Evolutionary conservation across 306 rosid species (phyloP), one percentile per base, ranked within the genome.

Genomic region (Mucuna pruriens): DNA sequence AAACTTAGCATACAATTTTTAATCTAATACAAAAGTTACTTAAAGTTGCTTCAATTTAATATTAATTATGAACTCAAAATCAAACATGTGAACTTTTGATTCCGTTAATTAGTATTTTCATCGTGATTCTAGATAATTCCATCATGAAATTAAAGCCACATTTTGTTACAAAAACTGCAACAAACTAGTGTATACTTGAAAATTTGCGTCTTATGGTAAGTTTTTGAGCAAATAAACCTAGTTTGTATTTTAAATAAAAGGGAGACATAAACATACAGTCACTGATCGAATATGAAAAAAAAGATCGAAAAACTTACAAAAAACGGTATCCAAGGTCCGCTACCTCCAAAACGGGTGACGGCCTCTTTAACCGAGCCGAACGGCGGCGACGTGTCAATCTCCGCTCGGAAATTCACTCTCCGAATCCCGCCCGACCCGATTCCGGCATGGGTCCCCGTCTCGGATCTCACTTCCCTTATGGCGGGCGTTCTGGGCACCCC

Each of bases 311-410:
- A 55, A 64, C 90, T 88, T 88, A 94, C 97, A 64, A 80, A 88
- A 39, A 85, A 83, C 0, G 97, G 99, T 11, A 87, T 55, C 97
- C 97, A 92, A 26, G 95, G 87, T 4, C 97, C 97, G 72, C 93
- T 91, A n/a, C 99, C 99, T 4, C 98, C 95, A 58, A 93, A 95
- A 19, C 91, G 98, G 84, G 91, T 91, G 34, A 95, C 98, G 1
- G 98, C 99, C 85, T 95, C 98, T 83, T 87, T 93, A 4, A 95
- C 99, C 15, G 99, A 95, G 60, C 83, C 97, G 39, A 95, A 95
- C 1, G 99, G 99, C n/a, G 98, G 96, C 39, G 97, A 90, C 1
- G 97, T 93, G 62, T 95, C 99, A 26, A 95, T 93, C 42, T 86
- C 98, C 7, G 97, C 98, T 64, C 98, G 82, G 69, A 82, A 66